Conservation (phyloP, 148 eudicot species). For the Selenicereus undatus region DNA sequence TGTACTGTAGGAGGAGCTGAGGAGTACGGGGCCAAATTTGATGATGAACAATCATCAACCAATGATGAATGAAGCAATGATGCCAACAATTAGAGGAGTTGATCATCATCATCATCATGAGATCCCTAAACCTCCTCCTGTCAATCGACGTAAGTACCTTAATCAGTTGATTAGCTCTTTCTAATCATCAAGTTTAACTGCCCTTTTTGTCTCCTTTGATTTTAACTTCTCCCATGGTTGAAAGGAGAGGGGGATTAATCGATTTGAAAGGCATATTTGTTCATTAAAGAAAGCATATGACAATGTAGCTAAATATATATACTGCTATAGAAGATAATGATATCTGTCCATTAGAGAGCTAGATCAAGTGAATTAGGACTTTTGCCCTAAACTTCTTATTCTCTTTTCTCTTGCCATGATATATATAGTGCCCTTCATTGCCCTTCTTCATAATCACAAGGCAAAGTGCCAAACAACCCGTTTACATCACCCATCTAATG, state of each 20-base stretch:
- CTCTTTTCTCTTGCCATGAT: background rate
- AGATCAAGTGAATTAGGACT: background rate
- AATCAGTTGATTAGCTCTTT: background rate
- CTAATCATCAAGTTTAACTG: background rate
- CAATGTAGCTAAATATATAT: background rate
- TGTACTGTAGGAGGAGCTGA: constrained; percentile 37
- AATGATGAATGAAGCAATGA: constrained; percentile 44
- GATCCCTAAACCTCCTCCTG: constrained; percentile 73
- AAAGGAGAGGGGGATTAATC: background rate
- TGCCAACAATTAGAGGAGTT: constrained; percentile 46
- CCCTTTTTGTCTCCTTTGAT: background rate
- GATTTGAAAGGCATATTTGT: background rate
- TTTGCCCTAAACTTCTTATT: background rate
- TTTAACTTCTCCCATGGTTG: background rate
- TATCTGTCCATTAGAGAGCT: too few relatives aligned
- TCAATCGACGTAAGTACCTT: constrained; percentile 72
- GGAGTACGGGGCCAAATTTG: constrained; percentile 39
- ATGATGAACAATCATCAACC: constrained; percentile 40
- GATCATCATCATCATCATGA: constrained; percentile 47
- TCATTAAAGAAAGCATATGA: background rate
- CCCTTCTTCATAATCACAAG: background rate
- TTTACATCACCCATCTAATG: background rate
- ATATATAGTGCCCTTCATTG: background rate
- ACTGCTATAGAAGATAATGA: background rate
- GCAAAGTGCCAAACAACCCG: background rate